Evolutionary conservation across 371 early-diverging fungal genomes (phyloP), one percentile per base, ranked within the genome.

Genomic region (Chytridium lagenaria): DNA sequence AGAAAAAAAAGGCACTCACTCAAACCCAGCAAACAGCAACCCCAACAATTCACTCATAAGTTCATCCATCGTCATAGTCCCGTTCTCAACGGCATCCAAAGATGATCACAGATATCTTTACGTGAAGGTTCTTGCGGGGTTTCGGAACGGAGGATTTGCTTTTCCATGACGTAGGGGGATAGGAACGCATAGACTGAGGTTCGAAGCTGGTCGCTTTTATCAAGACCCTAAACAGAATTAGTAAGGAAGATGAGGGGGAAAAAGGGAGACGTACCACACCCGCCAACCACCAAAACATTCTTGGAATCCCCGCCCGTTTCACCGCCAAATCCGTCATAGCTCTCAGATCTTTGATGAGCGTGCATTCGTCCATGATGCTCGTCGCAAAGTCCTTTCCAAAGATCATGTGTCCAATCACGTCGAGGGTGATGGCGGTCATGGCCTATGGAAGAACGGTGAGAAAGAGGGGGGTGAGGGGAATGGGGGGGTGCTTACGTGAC

Each of bases 331-430:
- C 37, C 19, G 61, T 61, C 61, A 61, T 16, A 7, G 3, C 36
- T 7, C 16, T 3, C 30, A 61, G 36, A 5, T 30, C 23, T 19
- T 55, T 5, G 5, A 33, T 36, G 15, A 61, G 5, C 61, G 10
- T 3, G 7, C 7, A 3, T 2, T 61, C 61, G 3, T 61, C 37
- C 10, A 2, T 7, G 23, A 30, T 2, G 61, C 34, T 61, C 36
- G 10, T 10, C 7, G 36, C 3, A 61, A 61, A 16, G 36, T 61
- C 61, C 23, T 34, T 28, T 5, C n/a, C 5, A 34, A 61, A 61
- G 7, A 61, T 3, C 61, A 61, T 28, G 61, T 61, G 37, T 3
- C 61, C 61, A 36, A 61, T 61, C 7, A 61, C 37, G 34, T 61
- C 61, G 12, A 61, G 19, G 15, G 61, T 61, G 3, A 61, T 16